Evolutionary conservation across 139 green algal genomes (phyloP).

Genomic region (Ulvella scutata): DNA sequence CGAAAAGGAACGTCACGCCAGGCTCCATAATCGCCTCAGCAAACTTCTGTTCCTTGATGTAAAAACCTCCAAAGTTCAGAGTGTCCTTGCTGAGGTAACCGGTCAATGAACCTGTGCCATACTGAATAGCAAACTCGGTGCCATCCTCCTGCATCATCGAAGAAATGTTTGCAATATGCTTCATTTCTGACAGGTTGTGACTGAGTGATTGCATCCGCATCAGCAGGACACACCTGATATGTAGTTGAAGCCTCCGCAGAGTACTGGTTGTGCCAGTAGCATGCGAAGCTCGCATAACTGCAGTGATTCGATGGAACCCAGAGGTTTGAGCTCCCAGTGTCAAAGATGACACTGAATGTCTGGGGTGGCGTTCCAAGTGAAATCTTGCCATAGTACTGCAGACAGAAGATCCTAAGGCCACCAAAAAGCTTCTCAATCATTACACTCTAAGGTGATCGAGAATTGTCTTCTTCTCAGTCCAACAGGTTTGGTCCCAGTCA

Average conservation of each 20-base stretch:
- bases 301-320: constrained; percentile 84
- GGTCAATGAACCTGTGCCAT: constrained; percentile 77
- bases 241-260: constrained; percentile 47
- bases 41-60: constrained; percentile 52
- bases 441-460: constrained; percentile 10
- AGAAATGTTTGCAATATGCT: background rate
- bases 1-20: constrained; percentile 82
- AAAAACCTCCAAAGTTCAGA: constrained; percentile 53
- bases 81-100: constrained; percentile 80
- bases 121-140: constrained; percentile 90
- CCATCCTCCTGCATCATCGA: constrained; percentile 38
- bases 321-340: constrained; percentile 83
- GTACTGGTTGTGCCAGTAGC: constrained; percentile 82
- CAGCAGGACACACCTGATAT: constrained; percentile 35
- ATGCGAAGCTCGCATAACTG: constrained; percentile 72
- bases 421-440: constrained; percentile 7
- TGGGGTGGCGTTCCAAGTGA: constrained; percentile 78
- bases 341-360: constrained; percentile 85
- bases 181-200: background rate
- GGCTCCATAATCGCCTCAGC: constrained; percentile 79
- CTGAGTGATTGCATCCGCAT: background rate
- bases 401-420: too few relatives aligned
- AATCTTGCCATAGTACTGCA: constrained; percentile 92
- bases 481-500: background rate
- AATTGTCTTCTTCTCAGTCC: background rate